Percentiles rank a stretch among this genome's conserved stretches.
These are phyloP conservation scores for Chlamydomonas sp. DNA, from an alignment of 139 green algal species.

Conservation along the genomic window DNA sequence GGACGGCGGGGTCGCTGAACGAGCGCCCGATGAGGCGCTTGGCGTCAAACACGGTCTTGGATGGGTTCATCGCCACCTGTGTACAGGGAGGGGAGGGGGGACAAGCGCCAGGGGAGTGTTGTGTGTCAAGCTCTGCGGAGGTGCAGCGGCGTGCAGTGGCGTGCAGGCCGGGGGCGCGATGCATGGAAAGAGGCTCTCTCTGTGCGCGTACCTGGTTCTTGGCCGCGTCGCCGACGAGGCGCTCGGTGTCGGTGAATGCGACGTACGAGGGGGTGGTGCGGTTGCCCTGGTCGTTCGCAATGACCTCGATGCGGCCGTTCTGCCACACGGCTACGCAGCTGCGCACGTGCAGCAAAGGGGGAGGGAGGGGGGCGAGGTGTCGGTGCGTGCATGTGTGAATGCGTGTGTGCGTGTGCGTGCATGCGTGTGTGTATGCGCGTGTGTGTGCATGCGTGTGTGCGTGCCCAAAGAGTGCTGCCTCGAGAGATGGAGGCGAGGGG, in stretches of 20 bases:
- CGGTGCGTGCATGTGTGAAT: constrained; percentile 1
- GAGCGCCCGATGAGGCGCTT: constrained; percentile 94
- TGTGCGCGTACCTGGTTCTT: constrained; percentile 87
- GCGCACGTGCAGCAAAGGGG: no score
- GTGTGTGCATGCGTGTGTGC: no score
- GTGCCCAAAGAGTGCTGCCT: no score
- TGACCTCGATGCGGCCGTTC: constrained; percentile 77
- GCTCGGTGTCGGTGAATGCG: constrained; percentile 94
- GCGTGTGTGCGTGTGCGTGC: constrained; percentile 2
- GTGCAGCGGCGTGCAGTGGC: constrained; percentile 5
- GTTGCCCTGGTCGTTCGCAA: constrained; percentile 91
- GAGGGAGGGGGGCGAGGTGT: no score
- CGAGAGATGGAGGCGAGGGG: no score
- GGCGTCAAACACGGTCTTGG: constrained; percentile 96
- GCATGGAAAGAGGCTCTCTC: no score
- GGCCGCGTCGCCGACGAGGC: constrained; percentile 89
- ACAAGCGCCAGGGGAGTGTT: no score
- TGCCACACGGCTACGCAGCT: constrained; percentile 78
- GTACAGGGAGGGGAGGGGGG: no score
- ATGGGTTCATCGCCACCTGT: constrained; percentile 77
- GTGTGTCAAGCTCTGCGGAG: no score
- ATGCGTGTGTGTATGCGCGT: neutral
- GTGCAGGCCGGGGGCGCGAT: no score
- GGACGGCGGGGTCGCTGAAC: constrained; percentile 48
- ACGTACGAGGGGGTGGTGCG: constrained; percentile 94